phyloP scores from a whole-genome alignment of 1,284 basidiomycete genomes.

The Schizopora paradoxa region DNA sequence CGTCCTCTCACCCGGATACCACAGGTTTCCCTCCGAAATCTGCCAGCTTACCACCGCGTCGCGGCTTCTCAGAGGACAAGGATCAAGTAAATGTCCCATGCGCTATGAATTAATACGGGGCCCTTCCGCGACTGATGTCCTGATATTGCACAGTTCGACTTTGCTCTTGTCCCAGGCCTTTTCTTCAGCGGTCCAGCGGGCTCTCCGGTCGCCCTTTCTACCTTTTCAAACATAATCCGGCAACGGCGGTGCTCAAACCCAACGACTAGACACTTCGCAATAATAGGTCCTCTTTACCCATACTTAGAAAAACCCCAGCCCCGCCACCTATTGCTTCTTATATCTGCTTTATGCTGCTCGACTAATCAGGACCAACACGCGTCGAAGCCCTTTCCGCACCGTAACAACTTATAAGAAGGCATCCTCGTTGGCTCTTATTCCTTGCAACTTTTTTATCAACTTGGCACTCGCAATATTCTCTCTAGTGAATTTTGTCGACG shows the following conservation, averaged over 20 bases:
- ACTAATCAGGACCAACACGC: constrained; percentile 3
- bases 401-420: constrained; percentile 6
- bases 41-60: constrained; percentile 4
- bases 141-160: background rate
- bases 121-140: background rate
- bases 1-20: background rate
- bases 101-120: background rate
- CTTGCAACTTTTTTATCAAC: background rate
- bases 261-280: constrained; percentile 1
- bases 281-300: constrained; percentile 7
- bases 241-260: background rate
- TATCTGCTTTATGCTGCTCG: constrained; percentile 10
- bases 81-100: background rate
- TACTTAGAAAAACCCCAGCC: constrained; percentile 12
- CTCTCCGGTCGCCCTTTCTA: constrained; percentile 8
- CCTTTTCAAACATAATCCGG: constrained; percentile 11
- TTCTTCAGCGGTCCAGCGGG: constrained; percentile 10
- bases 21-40: constrained; percentile 3
- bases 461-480: too few relatives aligned
- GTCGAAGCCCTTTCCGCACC: constrained; percentile 3
- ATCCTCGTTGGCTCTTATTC: background rate
- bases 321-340: constrained; percentile 11
- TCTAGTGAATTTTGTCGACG: background rate
- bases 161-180: background rate
- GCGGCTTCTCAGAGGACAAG: constrained; percentile 6